A percentile compares a stretch with the other conserved stretches of the same genome.
Evolutionary conservation across 148 eudicot genomes (phyloP).

Genomic region (Suaeda aralocaspica): DNA sequence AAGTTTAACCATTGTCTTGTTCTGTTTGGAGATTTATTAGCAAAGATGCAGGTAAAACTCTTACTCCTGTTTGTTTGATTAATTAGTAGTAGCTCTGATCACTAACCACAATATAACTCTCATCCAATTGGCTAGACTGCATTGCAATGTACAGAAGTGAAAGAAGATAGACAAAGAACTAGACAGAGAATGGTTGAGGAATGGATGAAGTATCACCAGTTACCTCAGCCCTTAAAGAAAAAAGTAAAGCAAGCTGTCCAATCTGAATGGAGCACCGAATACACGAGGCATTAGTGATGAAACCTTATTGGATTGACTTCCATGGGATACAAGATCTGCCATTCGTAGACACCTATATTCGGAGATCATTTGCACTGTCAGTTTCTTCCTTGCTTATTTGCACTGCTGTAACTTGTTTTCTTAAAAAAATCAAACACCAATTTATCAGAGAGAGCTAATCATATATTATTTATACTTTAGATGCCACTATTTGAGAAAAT

Average conservation of each 20-base stretch:
- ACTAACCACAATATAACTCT: neutral
- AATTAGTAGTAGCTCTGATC: neutral
- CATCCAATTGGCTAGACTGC: neutral
- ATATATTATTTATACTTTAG: too few species aligned
- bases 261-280: conserved; percentile 15
- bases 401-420: neutral
- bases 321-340: neutral
- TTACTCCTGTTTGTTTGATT: neutral
- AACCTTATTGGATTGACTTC: neutral
- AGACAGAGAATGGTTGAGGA: conserved; percentile 5
- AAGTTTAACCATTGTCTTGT: neutral
- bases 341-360: neutral
- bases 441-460: too few species aligned
- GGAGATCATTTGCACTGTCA: neutral
- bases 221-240: neutral
- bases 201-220: conserved; percentile 10
- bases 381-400: neutral
- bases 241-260: conserved; percentile 3
- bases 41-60: neutral
- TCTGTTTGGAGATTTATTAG: conserved; percentile 8
- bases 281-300: neutral
- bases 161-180: conserved; percentile 5
- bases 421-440: neutral
- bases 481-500: neutral
- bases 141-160: neutral